Percentiles rank a stretch among this genome's conserved stretches.
Evolutionary conservation across 805 yeast genomes (phyloP).

Genomic region (Lipomyces lipofer): DNA sequence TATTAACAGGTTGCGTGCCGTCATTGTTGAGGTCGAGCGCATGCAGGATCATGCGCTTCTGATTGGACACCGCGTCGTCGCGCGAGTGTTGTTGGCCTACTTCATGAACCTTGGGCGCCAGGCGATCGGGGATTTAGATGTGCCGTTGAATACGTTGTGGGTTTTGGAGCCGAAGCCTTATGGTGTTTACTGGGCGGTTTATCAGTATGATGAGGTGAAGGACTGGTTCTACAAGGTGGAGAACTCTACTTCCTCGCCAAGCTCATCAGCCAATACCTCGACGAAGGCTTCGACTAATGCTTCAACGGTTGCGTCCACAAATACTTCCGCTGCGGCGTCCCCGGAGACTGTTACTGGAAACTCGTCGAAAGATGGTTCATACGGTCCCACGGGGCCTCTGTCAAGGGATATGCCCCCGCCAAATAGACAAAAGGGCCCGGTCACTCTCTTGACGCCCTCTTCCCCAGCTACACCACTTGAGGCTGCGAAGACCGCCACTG

Average conservation of each 20-base stretch:
- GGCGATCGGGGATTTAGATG: slow-evolving; percentile 84
- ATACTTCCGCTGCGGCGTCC: not conserved
- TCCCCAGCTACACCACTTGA: too few species aligned
- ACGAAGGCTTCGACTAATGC: not conserved
- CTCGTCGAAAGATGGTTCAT: not conserved
- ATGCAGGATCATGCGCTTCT: slow-evolving; percentile 83
- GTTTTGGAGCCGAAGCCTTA: slow-evolving; percentile 90
- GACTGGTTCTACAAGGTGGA: slow-evolving; percentile 74
- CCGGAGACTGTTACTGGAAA: not conserved
- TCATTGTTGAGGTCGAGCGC: slow-evolving; percentile 89
- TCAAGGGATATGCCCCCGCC: slow-evolving; percentile 2
- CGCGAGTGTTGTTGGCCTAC: slow-evolving; percentile 83
- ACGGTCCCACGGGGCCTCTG: not conserved
- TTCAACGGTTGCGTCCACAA: not conserved
- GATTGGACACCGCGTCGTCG: slow-evolving; percentile 87
- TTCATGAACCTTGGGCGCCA: slow-evolving; percentile 77
- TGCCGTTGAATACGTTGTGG: slow-evolving; percentile 88
- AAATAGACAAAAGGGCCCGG: too few species aligned
- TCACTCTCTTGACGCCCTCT: too few species aligned
- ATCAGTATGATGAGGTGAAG: slow-evolving; percentile 74
- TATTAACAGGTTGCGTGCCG: slow-evolving; percentile 81
- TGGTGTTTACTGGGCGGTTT: slow-evolving; percentile 91
- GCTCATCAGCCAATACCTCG: not conserved
- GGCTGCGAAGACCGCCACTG: too few species aligned
- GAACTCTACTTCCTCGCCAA: slow-evolving; percentile 2